phyloP scores from a whole-genome alignment of 2,329 filamentous ascomycete species.

The Zarea fungicola region DNA sequence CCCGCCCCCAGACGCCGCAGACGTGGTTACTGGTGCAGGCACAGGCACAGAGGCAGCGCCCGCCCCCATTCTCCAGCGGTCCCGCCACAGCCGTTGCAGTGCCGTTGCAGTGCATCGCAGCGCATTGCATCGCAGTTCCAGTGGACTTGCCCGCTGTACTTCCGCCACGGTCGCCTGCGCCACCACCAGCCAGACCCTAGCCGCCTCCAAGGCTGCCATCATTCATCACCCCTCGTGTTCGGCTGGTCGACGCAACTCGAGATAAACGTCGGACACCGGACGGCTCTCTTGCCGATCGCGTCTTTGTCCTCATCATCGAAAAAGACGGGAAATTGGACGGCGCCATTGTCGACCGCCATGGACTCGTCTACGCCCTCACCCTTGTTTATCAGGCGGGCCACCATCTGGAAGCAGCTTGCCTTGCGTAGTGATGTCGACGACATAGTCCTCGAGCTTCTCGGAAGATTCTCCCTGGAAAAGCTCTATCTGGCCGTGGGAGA shows the following conservation, averaged over 20 bases:
- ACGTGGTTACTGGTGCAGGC: not conserved
- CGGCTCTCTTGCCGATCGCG: too few relatives aligned
- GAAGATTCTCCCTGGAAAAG: slow-evolving; percentile 37
- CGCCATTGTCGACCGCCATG: slow-evolving; percentile 11
- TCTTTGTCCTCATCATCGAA: not conserved
- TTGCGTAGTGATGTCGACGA: slow-evolving; percentile 36
- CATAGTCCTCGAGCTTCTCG: slow-evolving; percentile 36
- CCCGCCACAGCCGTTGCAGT: slow-evolving; percentile 4
- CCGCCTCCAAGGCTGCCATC: too few relatives aligned
- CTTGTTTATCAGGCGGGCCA: slow-evolving; percentile 30
- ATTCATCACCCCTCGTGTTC: too few relatives aligned
- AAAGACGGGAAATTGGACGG: not conserved
- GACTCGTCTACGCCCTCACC: slow-evolving; percentile 28
- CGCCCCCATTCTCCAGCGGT: too few relatives aligned
- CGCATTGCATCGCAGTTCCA: too few relatives aligned
- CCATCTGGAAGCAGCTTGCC: slow-evolving; percentile 30
- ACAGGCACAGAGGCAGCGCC: slow-evolving; percentile 5
- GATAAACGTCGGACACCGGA: too few relatives aligned
- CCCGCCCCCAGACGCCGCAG: slow-evolving; percentile 6
- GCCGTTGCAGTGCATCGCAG: too few relatives aligned
- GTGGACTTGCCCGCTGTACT: too few relatives aligned
- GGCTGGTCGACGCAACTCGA: too few relatives aligned
- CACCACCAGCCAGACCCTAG: too few relatives aligned
- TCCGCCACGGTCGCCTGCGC: too few relatives aligned
- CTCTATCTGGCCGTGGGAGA: slow-evolving; percentile 32